Conservation (phyloP, 2,329 filamentous ascomycete species). For the Sclerotinia trifoliorum region DNA sequence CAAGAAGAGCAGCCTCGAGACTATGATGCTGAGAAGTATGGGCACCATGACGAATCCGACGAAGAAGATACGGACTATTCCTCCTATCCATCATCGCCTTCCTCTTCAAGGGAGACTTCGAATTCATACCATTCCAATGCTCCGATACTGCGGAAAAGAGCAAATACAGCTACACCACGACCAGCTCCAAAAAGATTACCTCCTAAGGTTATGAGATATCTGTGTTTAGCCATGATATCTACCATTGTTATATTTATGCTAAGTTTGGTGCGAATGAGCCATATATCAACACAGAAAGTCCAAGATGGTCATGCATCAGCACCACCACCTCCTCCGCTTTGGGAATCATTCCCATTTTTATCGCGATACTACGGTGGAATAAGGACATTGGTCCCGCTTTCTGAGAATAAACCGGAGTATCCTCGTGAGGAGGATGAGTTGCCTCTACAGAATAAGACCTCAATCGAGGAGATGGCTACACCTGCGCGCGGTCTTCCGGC, state of each 20-base stretch:
- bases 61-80: conserved; percentile 47
- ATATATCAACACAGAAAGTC: conserved; percentile 64
- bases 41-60: conserved; percentile 44
- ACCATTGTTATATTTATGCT: conserved; percentile 75
- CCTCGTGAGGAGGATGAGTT: conserved; percentile 64
- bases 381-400: conserved; percentile 62
- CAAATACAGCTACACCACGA: conserved; percentile 26
- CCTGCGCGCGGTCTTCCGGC: conserved; percentile 44
- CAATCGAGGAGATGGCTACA: conserved; percentile 37
- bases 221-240: conserved; percentile 69
- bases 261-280: conserved; percentile 70
- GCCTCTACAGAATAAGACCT: conserved; percentile 44
- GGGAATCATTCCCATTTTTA: conserved; percentile 84
- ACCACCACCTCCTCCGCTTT: conserved; percentile 60
- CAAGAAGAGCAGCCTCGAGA: conserved; percentile 26
- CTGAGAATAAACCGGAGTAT: conserved; percentile 76
- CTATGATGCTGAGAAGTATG: conserved; percentile 37
- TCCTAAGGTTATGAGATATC: conserved; percentile 71
- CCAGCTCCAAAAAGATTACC: conserved; percentile 49
- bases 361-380: conserved; percentile 89
- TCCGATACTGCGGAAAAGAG: conserved; percentile 37
- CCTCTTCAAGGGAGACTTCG: conserved; percentile 38
- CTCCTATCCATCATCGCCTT: conserved; percentile 34
- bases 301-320: conserved; percentile 58
- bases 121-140: conserved; percentile 36